A percentile compares a stretch with the other conserved stretches of the same genome.
Conservation (phyloP, 129 eudicot genomes). For the Chrysanthemum lavandulifolium region DNA sequence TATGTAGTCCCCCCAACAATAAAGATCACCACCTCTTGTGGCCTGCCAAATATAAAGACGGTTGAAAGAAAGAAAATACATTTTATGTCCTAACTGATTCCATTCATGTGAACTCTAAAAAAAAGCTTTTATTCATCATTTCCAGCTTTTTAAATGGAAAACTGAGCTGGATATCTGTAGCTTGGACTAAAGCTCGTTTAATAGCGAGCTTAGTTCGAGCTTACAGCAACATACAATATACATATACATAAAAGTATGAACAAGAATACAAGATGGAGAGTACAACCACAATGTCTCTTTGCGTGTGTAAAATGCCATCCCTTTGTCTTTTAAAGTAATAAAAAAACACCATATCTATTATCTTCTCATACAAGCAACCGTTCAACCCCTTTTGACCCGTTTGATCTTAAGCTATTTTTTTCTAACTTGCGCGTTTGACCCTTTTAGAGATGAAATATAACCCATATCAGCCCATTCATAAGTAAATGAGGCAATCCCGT, state of each 20-base stretch:
- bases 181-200: too few relatives aligned
- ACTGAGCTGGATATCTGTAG: neutral
- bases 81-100: neutral
- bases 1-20: slow-evolving; percentile 95
- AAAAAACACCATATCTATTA: too few relatives aligned
- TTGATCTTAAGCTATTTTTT: too few relatives aligned
- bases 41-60: slow-evolving; percentile 48
- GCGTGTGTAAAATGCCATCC: too few relatives aligned
- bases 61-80: neutral
- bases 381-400: neutral
- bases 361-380: too few relatives aligned
- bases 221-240: too few relatives aligned
- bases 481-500: neutral
- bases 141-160: neutral
- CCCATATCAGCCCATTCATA: neutral
- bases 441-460: neutral
- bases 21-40: slow-evolving; percentile 89
- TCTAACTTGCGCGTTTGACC: neutral
- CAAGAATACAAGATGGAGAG: too few relatives aligned
- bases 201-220: too few relatives aligned
- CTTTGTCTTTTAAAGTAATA: too few relatives aligned
- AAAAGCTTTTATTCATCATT: neutral
- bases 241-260: too few relatives aligned
- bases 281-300: too few relatives aligned
- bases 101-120: neutral